A percentile compares a stretch with the other conserved stretches of the same genome.
Evolutionary conservation across 2,329 filamentous ascomycete genomes (phyloP).

Genomic region (Claviceps cyperi): DNA sequence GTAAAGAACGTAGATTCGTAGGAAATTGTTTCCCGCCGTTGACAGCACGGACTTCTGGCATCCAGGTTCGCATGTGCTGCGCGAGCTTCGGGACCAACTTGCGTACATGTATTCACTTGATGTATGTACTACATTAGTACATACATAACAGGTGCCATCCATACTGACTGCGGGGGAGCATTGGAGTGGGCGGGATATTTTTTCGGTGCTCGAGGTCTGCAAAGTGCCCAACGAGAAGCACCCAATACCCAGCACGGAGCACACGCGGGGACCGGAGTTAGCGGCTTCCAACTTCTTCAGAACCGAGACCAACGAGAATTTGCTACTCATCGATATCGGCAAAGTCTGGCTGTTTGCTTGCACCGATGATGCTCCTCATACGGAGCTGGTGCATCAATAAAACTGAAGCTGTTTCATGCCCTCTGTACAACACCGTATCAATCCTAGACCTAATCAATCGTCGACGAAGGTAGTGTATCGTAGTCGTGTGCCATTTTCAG

Average conservation of each 20-base stretch:
- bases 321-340: neutral
- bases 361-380: neutral
- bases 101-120: no score
- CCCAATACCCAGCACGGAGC: neutral
- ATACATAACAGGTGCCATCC: neutral
- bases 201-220: no score
- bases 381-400: neutral
- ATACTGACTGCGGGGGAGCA: neutral
- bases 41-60: neutral
- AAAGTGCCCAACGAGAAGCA: no score
- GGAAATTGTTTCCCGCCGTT: neutral
- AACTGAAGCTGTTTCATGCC: neutral
- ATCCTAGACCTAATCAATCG: neutral
- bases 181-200: neutral
- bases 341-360: neutral
- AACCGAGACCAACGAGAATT: neutral
- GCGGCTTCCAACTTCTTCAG: neutral
- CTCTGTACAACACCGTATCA: neutral
- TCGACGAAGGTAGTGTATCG: neutral
- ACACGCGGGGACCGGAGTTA: neutral
- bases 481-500: neutral
- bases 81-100: neutral
- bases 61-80: neutral
- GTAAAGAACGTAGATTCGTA: neutral
- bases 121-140: neutral